These are phyloP conservation scores for Rhodocollybia butyracea DNA, from an alignment of 768 basidiomycete species.

Conservation along the genomic window DNA sequence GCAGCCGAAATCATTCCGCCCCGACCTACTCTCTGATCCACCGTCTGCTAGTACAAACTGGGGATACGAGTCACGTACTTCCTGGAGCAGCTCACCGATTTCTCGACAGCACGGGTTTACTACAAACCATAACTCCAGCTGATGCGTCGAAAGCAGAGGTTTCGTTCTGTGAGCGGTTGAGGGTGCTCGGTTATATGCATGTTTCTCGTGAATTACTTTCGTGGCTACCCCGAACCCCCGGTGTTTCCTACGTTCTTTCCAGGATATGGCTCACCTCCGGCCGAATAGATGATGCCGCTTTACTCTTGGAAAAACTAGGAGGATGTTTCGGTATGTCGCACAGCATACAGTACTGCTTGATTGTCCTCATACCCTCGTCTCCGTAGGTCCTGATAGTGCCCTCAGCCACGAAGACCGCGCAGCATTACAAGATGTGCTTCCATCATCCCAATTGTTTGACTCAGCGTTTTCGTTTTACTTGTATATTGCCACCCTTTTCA, in stretches of 20 bases:
- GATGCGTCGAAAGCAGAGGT: constrained; percentile 68
- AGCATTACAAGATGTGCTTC: constrained; percentile 60
- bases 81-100: constrained; percentile 67
- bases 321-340: constrained; percentile 65
- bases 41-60: constrained; percentile 52
- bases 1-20: constrained; percentile 37
- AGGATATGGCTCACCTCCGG: constrained; percentile 64
- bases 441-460: constrained; percentile 50
- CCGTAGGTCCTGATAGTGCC: constrained; percentile 43
- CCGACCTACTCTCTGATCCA: constrained; percentile 65
- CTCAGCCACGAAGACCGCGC: constrained; percentile 59
- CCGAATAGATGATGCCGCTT: constrained; percentile 69
- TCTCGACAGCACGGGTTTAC: constrained; percentile 61
- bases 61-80: constrained; percentile 40
- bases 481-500: constrained; percentile 76
- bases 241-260: constrained; percentile 69
- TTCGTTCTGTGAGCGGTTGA: constrained; percentile 66
- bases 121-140: constrained; percentile 67
- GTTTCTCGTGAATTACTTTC: constrained; percentile 63
- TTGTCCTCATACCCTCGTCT: constrained; percentile 12
- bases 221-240: constrained; percentile 79
- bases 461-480: constrained; percentile 74
- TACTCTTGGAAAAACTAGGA: constrained; percentile 69
- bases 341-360: constrained; percentile 8
- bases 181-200: constrained; percentile 58